Conservation (phyloP, 2,329 filamentous ascomycete species). For the Penicillium brasilianum region DNA sequence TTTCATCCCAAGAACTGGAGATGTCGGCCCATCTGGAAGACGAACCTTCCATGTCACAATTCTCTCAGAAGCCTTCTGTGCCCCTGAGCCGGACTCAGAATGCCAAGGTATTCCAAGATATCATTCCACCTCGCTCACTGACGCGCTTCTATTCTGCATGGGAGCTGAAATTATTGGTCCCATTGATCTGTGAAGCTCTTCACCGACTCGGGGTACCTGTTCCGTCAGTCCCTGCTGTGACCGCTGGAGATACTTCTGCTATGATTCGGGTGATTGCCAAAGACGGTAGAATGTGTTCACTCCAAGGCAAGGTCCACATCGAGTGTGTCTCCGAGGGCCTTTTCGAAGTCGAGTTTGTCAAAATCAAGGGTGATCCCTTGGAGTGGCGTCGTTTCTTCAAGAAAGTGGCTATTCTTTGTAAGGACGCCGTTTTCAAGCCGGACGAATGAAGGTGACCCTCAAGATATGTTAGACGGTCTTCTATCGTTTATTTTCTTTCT, state of each 20-base stretch:
- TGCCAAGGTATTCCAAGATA: constrained; percentile 85
- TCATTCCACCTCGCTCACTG: constrained; percentile 83
- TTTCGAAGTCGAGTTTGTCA: constrained; percentile 87
- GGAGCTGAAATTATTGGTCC: constrained; percentile 73
- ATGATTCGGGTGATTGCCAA: constrained; percentile 74
- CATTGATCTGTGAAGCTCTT: constrained; percentile 78
- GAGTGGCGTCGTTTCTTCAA: constrained; percentile 99
- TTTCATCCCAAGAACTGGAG: constrained; percentile 45
- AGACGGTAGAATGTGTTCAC: constrained; percentile 56
- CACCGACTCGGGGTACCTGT: constrained; percentile 84
- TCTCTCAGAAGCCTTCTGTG: constrained; percentile 77
- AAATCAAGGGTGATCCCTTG: constrained; percentile 91
- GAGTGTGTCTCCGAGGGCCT: constrained; percentile 61
- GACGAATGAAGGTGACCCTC: constrained; percentile 40
- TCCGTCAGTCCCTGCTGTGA: constrained; percentile 54
- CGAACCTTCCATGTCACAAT: constrained; percentile 84
- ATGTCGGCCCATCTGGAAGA: constrained; percentile 73
- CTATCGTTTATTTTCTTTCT: neutral
- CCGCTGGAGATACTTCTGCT: constrained; percentile 58
- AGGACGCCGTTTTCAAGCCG: constrained; percentile 76
- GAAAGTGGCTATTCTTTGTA: constrained; percentile 84
- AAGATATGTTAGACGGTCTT: neutral
- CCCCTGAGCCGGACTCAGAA: constrained; percentile 86
- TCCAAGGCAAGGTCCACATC: constrained; percentile 52
- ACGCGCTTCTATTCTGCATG: constrained; percentile 91